Conservation (phyloP, 2,329 filamentous ascomycete genomes). For the Penicillium sp. region DNA sequence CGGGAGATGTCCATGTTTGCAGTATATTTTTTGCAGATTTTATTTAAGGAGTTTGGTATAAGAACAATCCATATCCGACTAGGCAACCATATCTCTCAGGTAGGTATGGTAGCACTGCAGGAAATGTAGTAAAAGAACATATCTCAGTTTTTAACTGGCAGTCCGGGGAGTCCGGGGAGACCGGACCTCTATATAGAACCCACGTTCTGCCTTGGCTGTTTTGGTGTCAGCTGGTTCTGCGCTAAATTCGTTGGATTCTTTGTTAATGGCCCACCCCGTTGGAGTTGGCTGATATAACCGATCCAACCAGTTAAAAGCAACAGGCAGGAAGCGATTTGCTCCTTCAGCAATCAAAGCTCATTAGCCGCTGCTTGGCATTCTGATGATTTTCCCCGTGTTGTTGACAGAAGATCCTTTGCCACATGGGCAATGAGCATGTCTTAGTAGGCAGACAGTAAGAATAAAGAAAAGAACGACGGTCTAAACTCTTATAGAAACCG, state of each 20-base stretch:
- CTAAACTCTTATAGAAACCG: not conserved
- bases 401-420: not conserved
- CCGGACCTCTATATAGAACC: not conserved
- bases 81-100: not conserved
- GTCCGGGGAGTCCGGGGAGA: not conserved
- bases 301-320: constrained; percentile 1
- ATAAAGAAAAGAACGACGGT: not conserved
- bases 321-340: constrained; percentile 1
- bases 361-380: not conserved
- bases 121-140: not conserved
- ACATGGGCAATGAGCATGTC: not conserved
- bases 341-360: constrained; percentile 5
- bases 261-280: not conserved
- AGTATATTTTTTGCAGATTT: not conserved
- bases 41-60: no score
- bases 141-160: not conserved
- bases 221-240: not conserved
- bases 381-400: not conserved
- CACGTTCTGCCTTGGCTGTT: not conserved
- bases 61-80: not conserved
- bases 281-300: not conserved
- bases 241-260: not conserved
- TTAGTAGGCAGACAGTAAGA: not conserved
- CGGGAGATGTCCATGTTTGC: constrained; percentile 19
- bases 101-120: not conserved